phyloP scores from a whole-genome alignment of 192 early-diverging fungal species.

The Linnemannia exigua region DNA sequence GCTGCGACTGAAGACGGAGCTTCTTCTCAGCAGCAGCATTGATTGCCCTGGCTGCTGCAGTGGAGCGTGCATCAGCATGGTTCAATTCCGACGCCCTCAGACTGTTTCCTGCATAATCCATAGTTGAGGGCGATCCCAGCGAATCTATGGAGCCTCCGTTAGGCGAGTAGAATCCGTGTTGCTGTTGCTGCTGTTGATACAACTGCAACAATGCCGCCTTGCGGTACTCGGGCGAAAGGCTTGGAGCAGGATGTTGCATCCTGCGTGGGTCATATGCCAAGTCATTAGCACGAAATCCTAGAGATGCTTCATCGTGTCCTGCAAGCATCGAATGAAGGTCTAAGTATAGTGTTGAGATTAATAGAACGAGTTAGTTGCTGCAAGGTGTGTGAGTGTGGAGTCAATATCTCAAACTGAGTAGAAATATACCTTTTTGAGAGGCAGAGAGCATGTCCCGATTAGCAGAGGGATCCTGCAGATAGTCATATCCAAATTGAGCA shows the following conservation, averaged over 20 bases:
- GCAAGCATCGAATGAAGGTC: slow-evolving; percentile 32
- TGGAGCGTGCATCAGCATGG: slow-evolving; percentile 9
- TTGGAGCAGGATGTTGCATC: slow-evolving; percentile 14
- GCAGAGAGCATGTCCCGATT: slow-evolving; percentile 13
- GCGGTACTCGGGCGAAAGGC: slow-evolving; percentile 20
- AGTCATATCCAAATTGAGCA: slow-evolving; percentile 39
- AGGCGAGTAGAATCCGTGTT: slow-evolving; percentile 12
- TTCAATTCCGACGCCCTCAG: background rate
- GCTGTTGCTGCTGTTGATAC: slow-evolving; percentile 24
- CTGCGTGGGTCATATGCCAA: slow-evolving; percentile 35
- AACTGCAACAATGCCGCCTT: slow-evolving; percentile 15
- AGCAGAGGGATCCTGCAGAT: background rate
- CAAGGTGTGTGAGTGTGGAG: background rate
- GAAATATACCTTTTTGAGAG: slow-evolving; percentile 18
- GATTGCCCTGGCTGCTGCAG: slow-evolving; percentile 14
- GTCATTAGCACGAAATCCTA: slow-evolving; percentile 36
- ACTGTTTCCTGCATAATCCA: slow-evolving; percentile 15
- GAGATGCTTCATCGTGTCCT: slow-evolving; percentile 34
- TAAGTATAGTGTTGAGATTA: background rate
- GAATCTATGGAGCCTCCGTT: background rate
- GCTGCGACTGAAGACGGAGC: slow-evolving; percentile 34
- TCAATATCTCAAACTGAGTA: background rate
- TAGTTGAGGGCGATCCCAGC: slow-evolving; percentile 6
- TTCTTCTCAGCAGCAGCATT: slow-evolving; percentile 28
- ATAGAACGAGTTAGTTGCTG: background rate